Evolutionary conservation across 1,284 basidiomycete species (phyloP).

Genomic region (Ganoderma boninense): DNA sequence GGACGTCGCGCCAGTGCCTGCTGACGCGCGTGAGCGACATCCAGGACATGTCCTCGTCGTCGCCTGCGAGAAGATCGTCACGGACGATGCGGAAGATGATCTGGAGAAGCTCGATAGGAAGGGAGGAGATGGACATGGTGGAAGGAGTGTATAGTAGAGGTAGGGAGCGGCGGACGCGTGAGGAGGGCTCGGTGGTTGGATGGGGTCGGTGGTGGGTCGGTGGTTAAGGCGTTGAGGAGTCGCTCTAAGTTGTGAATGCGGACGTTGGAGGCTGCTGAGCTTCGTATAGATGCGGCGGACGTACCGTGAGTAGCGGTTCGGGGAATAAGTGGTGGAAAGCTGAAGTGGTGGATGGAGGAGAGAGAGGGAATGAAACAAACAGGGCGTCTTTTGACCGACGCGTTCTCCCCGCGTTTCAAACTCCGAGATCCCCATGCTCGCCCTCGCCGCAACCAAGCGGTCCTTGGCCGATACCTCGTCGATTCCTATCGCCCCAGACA

Average conservation of each 20-base stretch:
- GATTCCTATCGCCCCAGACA: neutral
- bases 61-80: neutral
- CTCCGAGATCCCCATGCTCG: neutral
- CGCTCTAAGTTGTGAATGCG: neutral
- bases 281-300: neutral
- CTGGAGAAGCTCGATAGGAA: neutral
- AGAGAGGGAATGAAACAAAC: neutral
- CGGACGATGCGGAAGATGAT: slow-evolving; percentile 3
- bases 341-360: neutral
- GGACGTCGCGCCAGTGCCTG: neutral
- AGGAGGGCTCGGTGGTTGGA: slow-evolving; percentile 1
- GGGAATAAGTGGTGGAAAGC: neutral
- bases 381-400: neutral
- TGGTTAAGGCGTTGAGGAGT: neutral
- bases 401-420: slow-evolving; percentile 2
- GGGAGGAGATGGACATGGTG: neutral
- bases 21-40: neutral
- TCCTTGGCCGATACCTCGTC: neutral
- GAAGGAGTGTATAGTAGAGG: neutral
- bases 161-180: neutral
- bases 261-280: neutral
- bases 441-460: neutral
- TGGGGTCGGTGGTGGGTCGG: neutral
- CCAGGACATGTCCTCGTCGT: slow-evolving; percentile 4
- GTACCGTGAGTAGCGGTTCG: neutral